Base-by-base conservation (phyloP, 78 protist species). In the Speleostelium caveatum region DNA sequence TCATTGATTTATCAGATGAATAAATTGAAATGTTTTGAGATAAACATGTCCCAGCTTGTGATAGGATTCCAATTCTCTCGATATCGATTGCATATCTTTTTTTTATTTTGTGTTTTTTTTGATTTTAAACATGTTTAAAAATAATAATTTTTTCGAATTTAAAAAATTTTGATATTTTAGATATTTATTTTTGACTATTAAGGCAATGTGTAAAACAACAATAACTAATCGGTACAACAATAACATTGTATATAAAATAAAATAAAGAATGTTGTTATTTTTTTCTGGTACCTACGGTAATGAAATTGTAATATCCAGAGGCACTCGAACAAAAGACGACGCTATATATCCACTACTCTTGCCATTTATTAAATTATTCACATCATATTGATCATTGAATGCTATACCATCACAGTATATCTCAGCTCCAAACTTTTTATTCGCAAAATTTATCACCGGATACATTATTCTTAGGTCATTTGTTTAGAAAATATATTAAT, bases 241-340 rank as follows among this genome's bases (percentile, higher is more conserved):
- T n/a, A n/a, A n/a, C n/a, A n/a, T n/a, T n/a, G n/a, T n/a, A n/a
- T n/a, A n/a, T n/a, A n/a, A n/a, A n/a, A n/a, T n/a, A n/a, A n/a
- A n/a, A n/a, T n/a, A n/a, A n/a, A n/a, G n/a, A n/a, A n/a, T n/a
- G n/a, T n/a, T n/a, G n/a, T n/a, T n/a, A n/a, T n/a, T n/a, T n/a
- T n/a, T n/a, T n/a, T n/a, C n/a, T n/a, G n/a, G n/a, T n/a, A n/a
- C n/a, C n/a, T 79, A 83, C 77, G 76, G 69, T 10, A 83, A 83
- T n/a, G 90, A 83, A 42, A 83, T 83, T 26, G 78, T 69, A 22
- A 83, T 83, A 32, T 83, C 90, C 33, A 83, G 26, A 17, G 90
- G 90, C n/a, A 78, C 36, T 14, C 59, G 53, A 3, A 69, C 21
- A 56, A 83, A 83, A 4, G 74, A 73, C 8, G 77, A 36, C 1